Evolutionary conservation across 2,329 filamentous ascomycete species (phyloP).

Genomic region (Penicillium polonicum): DNA sequence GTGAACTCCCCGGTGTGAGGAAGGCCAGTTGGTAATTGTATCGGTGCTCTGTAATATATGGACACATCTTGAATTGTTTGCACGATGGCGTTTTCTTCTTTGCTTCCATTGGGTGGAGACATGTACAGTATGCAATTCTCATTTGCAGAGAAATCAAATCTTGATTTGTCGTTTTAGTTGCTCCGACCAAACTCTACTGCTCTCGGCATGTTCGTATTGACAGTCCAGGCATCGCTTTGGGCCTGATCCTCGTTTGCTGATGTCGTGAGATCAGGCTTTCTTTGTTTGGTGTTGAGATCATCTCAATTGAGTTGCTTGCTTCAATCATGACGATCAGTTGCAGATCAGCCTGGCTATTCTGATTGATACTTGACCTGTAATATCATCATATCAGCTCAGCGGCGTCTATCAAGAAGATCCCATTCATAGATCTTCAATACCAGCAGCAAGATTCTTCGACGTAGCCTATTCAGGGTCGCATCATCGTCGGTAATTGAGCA

Average conservation of each 20-base stretch:
- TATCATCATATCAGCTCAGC: neutral
- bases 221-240: neutral
- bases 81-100: conserved; percentile 30
- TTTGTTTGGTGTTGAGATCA: neutral
- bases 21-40: conserved; percentile 85
- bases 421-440: neutral
- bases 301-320: neutral
- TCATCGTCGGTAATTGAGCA: neutral
- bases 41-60: conserved; percentile 9
- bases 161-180: conserved; percentile 1
- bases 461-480: neutral
- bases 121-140: conserved; percentile 27
- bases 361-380: neutral
- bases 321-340: neutral
- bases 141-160: conserved; percentile 4
- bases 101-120: conserved; percentile 19
- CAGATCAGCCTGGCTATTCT: neutral
- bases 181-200: neutral
- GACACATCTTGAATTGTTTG: conserved; percentile 21
- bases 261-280: neutral
- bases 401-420: neutral
- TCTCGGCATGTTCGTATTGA: neutral
- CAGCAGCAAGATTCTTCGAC: neutral
- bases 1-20: conserved; percentile 85
- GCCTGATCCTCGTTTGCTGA: neutral